These are phyloP conservation scores for Ceratocystis smalleyi DNA, from an alignment of 2,329 filamentous ascomycete genomes.

Conservation along the genomic window DNA sequence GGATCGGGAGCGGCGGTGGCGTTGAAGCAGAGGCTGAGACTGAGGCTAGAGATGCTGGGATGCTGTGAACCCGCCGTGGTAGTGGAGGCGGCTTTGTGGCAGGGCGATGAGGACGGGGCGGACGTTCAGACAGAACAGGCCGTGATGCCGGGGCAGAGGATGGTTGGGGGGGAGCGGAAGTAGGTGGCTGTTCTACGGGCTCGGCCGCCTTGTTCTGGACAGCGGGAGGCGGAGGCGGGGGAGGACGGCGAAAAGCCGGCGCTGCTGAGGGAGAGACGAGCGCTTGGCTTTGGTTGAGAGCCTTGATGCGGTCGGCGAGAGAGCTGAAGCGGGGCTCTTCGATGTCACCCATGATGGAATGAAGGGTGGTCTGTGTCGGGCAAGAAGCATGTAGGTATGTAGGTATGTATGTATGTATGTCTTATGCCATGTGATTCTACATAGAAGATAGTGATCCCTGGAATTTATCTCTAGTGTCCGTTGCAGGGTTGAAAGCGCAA, in stretches of 20 bases:
- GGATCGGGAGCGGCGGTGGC: background rate
- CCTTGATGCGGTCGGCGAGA: slow-evolving; percentile 47
- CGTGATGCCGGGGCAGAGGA: slow-evolving; percentile 19
- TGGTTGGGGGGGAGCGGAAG: background rate
- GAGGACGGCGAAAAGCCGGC: slow-evolving; percentile 20
- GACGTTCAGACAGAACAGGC: slow-evolving; percentile 27
- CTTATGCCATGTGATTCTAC: background rate
- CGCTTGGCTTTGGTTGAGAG: slow-evolving; percentile 46
- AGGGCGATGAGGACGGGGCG: slow-evolving; percentile 26
- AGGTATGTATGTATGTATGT: background rate
- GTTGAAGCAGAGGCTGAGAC: background rate
- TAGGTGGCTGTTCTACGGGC: background rate
- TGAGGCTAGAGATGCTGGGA: slow-evolving; percentile 5
- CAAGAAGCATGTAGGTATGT: background rate
- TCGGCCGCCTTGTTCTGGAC: background rate
- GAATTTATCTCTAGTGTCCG: background rate
- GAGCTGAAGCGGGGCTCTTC: slow-evolving; percentile 47
- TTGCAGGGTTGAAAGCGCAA: background rate
- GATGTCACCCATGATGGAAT: slow-evolving; percentile 36
- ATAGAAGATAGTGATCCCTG: background rate
- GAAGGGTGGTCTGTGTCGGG: background rate
- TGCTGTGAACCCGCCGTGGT: slow-evolving; percentile 19
- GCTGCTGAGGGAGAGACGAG: slow-evolving; percentile 24
- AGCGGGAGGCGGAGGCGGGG: slow-evolving; percentile 20
- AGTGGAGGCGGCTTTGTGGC: slow-evolving; percentile 23